phyloP scores from a whole-genome alignment of 83 land plant genomes.

The Larix sibirica region DNA sequence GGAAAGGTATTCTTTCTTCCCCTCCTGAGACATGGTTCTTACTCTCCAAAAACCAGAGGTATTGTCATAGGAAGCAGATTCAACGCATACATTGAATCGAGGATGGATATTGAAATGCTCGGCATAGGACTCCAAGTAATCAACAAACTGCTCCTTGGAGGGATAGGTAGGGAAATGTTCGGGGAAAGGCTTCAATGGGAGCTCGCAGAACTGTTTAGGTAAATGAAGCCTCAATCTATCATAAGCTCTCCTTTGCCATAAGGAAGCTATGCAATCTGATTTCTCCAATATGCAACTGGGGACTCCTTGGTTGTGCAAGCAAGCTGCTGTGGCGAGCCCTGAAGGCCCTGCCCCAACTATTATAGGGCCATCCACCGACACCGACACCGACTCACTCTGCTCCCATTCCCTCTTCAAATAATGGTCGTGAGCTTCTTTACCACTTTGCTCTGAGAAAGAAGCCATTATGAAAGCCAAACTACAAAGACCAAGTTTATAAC shows the following conservation, averaged over 20 bases:
- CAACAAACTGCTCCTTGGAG: slow-evolving; percentile 42
- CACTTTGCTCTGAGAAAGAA: neutral
- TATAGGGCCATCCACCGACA: slow-evolving; percentile 34
- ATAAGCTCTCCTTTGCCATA: slow-evolving; percentile 58
- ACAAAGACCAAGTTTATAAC: too few species aligned
- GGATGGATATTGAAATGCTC: slow-evolving; percentile 25
- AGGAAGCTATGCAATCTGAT: slow-evolving; percentile 47
- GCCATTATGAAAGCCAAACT: too few species aligned
- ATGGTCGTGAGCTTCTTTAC: slow-evolving; percentile 6
- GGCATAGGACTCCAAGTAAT: slow-evolving; percentile 35
- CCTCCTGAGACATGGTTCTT: neutral
- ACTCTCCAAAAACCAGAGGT: slow-evolving; percentile 25
- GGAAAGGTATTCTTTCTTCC: slow-evolving; percentile 5
- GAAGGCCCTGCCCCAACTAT: slow-evolving; percentile 58
- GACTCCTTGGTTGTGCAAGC: slow-evolving; percentile 33
- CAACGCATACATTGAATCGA: slow-evolving; percentile 28
- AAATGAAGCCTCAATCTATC: slow-evolving; percentile 59
- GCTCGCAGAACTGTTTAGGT: slow-evolving; percentile 54
- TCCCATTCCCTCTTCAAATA: neutral
- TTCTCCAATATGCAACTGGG: slow-evolving; percentile 38
- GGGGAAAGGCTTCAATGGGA: slow-evolving; percentile 43
- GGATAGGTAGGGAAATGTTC: slow-evolving; percentile 40
- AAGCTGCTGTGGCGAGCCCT: slow-evolving; percentile 57
- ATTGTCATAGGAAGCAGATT: slow-evolving; percentile 30
- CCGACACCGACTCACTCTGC: neutral